Evolutionary conservation across 139 green algal species (phyloP).

Genomic region (Chlamydomonas incerta): DNA sequence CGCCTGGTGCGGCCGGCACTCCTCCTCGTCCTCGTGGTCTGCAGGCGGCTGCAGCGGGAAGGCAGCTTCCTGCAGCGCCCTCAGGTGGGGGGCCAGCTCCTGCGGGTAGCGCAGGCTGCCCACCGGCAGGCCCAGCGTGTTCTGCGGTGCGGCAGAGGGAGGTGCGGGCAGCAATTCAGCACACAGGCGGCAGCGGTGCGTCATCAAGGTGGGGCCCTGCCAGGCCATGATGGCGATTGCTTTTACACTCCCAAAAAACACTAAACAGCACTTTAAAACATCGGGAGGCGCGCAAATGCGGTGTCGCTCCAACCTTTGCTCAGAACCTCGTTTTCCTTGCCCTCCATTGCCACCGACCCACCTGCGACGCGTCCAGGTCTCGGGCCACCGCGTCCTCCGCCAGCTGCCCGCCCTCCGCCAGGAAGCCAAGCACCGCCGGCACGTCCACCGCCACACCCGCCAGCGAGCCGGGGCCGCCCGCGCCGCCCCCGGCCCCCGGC

Average conservation of each 20-base stretch:
- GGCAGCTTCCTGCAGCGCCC: slow-evolving; percentile 4
- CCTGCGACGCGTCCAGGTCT: slow-evolving; percentile 54
- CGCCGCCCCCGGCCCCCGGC: not conserved
- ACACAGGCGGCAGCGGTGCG: too few species aligned
- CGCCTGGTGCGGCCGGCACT: too few species aligned
- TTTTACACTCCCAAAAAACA: too few species aligned
- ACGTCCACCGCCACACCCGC: slow-evolving; percentile 39
- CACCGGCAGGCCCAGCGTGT: slow-evolving; percentile 26
- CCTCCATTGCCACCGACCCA: too few species aligned
- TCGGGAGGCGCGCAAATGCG: too few species aligned
- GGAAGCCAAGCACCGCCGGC: slow-evolving; percentile 54
- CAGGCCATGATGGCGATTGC: too few species aligned
- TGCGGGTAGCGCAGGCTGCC: slow-evolving; percentile 9
- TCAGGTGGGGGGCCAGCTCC: slow-evolving; percentile 7
- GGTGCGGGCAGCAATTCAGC: not conserved
- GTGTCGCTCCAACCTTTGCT: too few species aligned
- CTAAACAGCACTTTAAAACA: too few species aligned
- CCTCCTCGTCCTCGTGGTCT: not conserved
- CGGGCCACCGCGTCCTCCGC: slow-evolving; percentile 51
- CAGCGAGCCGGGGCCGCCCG: slow-evolving; percentile 6
- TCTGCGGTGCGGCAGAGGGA: not conserved
- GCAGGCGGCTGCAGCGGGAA: not conserved
- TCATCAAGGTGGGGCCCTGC: too few species aligned
- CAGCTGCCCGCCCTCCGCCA: slow-evolving; percentile 58
- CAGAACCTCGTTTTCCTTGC: too few species aligned